Evolutionary conservation across 495 filamentous ascomycete species (phyloP).

Genomic region (Filosporella fistucella): DNA sequence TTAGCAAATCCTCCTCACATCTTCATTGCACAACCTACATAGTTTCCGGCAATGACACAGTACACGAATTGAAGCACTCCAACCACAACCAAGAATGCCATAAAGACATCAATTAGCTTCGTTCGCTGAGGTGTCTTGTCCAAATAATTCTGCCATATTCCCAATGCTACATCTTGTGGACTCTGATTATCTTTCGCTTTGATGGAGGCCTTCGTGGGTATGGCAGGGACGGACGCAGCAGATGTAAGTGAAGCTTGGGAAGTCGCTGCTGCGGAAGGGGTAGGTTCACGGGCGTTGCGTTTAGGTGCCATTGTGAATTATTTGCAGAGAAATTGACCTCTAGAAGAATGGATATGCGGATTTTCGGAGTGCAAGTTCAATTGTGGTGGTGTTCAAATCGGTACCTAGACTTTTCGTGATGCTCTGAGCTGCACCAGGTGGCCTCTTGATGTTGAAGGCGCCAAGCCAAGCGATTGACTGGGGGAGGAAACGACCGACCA

Average conservation of each 20-base stretch:
- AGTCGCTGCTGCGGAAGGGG: conserved; percentile 20
- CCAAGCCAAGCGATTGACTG: not conserved
- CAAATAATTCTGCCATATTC: conserved; percentile 71
- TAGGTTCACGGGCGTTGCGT: conserved; percentile 21
- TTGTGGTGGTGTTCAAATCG: not conserved
- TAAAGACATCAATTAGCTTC: conserved; percentile 88
- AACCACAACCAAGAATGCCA: conserved; percentile 82
- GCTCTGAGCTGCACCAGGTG: not conserved
- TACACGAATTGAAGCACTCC: conserved; percentile 91
- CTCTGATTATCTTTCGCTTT: conserved; percentile 16
- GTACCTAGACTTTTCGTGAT: conserved; percentile 20
- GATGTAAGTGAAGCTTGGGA: conserved; percentile 19
- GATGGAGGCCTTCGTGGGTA: conserved; percentile 12
- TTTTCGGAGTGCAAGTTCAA: not conserved
- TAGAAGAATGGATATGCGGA: not conserved
- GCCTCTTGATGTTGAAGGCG: no score
- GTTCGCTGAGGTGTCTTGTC: conserved; percentile 80
- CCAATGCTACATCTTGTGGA: conserved; percentile 38
- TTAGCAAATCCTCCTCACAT: conserved; percentile 3
- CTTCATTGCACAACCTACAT: conserved; percentile 45
- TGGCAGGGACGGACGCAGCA: conserved; percentile 6
- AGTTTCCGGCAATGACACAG: conserved; percentile 89
- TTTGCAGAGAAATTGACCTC: conserved; percentile 4
- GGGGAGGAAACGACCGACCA: no score
- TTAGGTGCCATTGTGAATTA: conserved; percentile 33